Evolutionary conservation across 2,329 filamentous ascomycete species (phyloP), one percentile per base, ranked within the genome.

Genomic region (Passalora sequoiae): DNA sequence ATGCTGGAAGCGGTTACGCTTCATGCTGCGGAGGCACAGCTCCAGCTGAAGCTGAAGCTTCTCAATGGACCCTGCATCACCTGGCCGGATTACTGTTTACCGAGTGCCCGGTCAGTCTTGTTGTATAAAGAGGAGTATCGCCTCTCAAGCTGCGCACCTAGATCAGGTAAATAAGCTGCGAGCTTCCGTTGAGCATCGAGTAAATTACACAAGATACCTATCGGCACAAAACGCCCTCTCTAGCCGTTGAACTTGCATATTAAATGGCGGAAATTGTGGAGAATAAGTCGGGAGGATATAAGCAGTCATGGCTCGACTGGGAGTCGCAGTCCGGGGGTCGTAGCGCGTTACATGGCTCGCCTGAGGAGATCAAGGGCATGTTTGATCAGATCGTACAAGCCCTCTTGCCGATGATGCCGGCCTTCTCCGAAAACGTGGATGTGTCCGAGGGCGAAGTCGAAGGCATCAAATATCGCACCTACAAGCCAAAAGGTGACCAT

Each of bases 361-460:
- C 46, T 24, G 49, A 49, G 19, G 53, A 57, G 32, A 57, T 57
- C 43, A 48, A 47, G 37, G 51, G 30, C 29, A 44, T 46, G 49
- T 54, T 47, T 38, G 51, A 49, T 24, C 39, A 19, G 1, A 44
- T 57, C 6, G 38, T 47, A 1, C 30, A 43, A 29, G 53, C 51
- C 13, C 38, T 56, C 17, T 13, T 47, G 12, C 47, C 51, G 1
- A 35, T 53, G 40, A 24, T 51, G 20, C 53, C 55, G 6, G 21
- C 42, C 5, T 49, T 49, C 16, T 44, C 49, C 8, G 53, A 56
- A 24, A 49, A 51, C 24, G 53, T 56, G 13, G 49, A 53, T 22
- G 43, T 50, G 5, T 37, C 46, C 21, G 53, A 57, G 24, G 48
- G 47, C 17, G 49, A 54, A n/a, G 49, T 55, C 15, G 51, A 57